phyloP scores from a whole-genome alignment of 2,329 filamentous ascomycete species.

The Trichophyton schoenleinii region DNA sequence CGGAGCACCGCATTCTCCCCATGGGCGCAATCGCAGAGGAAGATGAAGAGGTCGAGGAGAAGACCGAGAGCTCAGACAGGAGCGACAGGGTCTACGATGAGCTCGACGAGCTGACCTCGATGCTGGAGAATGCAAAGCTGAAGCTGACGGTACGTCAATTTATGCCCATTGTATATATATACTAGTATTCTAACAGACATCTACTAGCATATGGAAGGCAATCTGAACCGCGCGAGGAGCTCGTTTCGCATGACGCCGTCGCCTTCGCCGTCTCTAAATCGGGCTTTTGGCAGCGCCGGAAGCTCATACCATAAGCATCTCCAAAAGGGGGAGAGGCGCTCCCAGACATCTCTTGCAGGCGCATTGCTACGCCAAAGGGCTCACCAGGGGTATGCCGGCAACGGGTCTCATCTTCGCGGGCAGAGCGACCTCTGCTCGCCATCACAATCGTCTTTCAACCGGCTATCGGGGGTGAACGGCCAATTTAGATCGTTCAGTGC shows the following conservation, averaged over 20 bases:
- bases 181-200: not conserved
- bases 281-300: slow-evolving; percentile 27
- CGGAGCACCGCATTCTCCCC: slow-evolving; percentile 15
- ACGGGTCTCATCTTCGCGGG: slow-evolving; percentile 43
- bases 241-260: slow-evolving; percentile 47
- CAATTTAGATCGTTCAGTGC: slow-evolving; percentile 53
- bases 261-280: slow-evolving; percentile 30
- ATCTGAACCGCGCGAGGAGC: slow-evolving; percentile 64
- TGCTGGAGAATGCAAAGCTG: slow-evolving; percentile 79
- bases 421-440: slow-evolving; percentile 49
- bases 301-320: slow-evolving; percentile 31
- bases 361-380: slow-evolving; percentile 28
- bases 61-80: slow-evolving; percentile 12
- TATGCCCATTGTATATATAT: not conserved
- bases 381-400: slow-evolving; percentile 23
- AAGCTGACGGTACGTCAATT: slow-evolving; percentile 59
- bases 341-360: slow-evolving; percentile 12
- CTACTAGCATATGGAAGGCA: slow-evolving; percentile 78
- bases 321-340: slow-evolving; percentile 26
- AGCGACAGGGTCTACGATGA: slow-evolving; percentile 30
- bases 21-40: slow-evolving; percentile 29
- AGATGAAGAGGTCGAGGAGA: slow-evolving; percentile 11
- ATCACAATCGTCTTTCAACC: slow-evolving; percentile 20
- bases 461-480: slow-evolving; percentile 28
- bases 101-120: slow-evolving; percentile 60